A percentile compares a stretch with the other conserved stretches of the same genome.
Conservation (phyloP, 345 rosid species). For the Eucalyptus erythrocorys region DNA sequence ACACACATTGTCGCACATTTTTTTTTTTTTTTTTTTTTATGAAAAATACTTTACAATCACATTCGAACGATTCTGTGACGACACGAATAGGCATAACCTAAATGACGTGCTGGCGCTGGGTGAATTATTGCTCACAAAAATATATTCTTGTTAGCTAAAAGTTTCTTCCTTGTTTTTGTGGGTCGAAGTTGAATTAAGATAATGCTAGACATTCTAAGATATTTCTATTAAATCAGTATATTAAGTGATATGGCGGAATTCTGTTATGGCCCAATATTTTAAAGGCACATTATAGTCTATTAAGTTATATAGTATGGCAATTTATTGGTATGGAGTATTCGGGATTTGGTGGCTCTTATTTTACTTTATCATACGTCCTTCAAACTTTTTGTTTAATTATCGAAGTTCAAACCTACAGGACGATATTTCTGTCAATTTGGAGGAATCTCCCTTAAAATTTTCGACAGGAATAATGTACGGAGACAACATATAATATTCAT, state of each 20-base stretch:
- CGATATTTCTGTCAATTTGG: not conserved
- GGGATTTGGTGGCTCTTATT: no score
- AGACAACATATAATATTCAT: not conserved
- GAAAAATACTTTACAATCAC: not conserved
- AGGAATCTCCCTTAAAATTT: not conserved
- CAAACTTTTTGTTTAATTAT: no score
- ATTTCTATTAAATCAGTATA: not conserved
- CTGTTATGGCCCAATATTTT: not conserved
- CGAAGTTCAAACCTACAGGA: no score
- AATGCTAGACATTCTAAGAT: not conserved
- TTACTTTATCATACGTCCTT: no score
- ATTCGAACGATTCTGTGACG: not conserved
- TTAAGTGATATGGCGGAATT: not conserved
- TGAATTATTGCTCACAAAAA: not conserved
- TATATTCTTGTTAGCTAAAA: not conserved
- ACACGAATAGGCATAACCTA: not conserved
- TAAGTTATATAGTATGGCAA: not conserved
- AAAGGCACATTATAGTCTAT: not conserved
- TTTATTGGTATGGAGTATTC: not conserved
- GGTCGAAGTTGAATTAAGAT: not conserved
- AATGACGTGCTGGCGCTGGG: not conserved
- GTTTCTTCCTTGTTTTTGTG: not conserved
- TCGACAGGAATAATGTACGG: not conserved
- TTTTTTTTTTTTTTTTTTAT: no score
- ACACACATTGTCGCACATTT: not conserved